Base-by-base conservation (phyloP, 179 eudicot genomes). In the Heliamphora pulchella region DNA sequence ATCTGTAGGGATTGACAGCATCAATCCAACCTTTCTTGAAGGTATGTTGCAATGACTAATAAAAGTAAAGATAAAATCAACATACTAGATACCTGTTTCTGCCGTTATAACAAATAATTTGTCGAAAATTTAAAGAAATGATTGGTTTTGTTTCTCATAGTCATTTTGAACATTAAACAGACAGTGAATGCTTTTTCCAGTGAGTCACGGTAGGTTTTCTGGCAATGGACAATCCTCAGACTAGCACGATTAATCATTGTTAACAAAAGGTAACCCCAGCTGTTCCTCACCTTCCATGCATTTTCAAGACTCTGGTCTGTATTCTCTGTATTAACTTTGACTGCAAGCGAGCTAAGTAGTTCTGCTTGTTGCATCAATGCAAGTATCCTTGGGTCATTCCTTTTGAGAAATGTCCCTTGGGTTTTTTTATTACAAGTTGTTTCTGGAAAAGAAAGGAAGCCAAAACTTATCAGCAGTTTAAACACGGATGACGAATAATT, bases 351-450 rank as follows among this genome's bases (percentile, higher is more conserved):
- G 87, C 94, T 94, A 70, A 96, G 98, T 68, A 96, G 81, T 86
- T 96, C 98, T 41, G 97, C 99, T 90, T 94, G 99, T 84, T 96
- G 94, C 84, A 92, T 83, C 87, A 96, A 82, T 57, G 94, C 98
- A 74, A 88, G 81, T 74, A 94, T 86, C 89, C 88, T 96, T 5
- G 99, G 98, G 82, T 94, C 96, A 87, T 92, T 93, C 89, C 88
- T 92, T 87, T 87, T 87, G 13, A 96, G 84, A 87, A 87, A 94
- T 55, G 94, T 90, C 82, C 93, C 94, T 84, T 89, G 89, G 39
- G 44, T 73, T 83, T 88, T 89, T 80, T 85, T 66, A 76, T 81
- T 80, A 54, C 55, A 84, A 85, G 83, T 85, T 87, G 87, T 81
- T 71, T 18, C 48, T 69, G 10, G 51, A 48, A 50, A 71, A 53